Conservation (phyloP, 2,329 filamentous ascomycete genomes). For the Elsinoe necatrix region DNA sequence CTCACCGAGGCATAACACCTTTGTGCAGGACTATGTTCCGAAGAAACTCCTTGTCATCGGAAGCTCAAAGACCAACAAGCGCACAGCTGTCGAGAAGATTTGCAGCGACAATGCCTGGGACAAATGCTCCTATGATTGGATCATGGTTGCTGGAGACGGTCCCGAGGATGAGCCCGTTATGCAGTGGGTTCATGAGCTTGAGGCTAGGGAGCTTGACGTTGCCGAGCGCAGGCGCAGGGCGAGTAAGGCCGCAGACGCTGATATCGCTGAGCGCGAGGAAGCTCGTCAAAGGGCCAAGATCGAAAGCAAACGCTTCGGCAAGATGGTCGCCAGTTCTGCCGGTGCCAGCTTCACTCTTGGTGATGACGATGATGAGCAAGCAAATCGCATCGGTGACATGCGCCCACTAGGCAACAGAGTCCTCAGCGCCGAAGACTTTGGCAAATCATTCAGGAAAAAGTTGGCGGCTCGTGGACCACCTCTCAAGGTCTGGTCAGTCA, state of each 20-base stretch:
- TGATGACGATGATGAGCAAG: background rate
- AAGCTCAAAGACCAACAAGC: constrained; percentile 78
- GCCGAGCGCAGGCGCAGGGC: background rate
- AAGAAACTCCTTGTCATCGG: constrained; percentile 75
- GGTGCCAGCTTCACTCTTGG: background rate
- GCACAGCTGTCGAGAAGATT: constrained; percentile 62
- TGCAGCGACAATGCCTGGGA: constrained; percentile 27
- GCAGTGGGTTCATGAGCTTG: constrained; percentile 79
- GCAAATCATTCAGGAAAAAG: background rate
- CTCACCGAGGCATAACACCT: background rate
- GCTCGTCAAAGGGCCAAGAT: background rate
- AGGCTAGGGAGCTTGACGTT: constrained; percentile 37
- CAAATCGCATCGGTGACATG: background rate
- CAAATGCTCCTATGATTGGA: constrained; percentile 58
- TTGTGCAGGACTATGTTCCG: constrained; percentile 26
- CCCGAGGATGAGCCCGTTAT: constrained; percentile 92
- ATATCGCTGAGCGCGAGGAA: background rate
- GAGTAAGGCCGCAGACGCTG: background rate
- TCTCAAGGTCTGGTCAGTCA: constrained; percentile 9
- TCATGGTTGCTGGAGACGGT: constrained; percentile 83
- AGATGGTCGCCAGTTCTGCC: background rate
- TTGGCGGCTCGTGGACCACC: background rate
- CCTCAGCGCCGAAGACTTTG: background rate
- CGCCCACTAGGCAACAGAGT: background rate
- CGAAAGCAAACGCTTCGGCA: background rate